These are phyloP conservation scores for Xanthoceras sorbifolium DNA, from an alignment of 345 rosid species.

Conservation along the genomic window DNA sequence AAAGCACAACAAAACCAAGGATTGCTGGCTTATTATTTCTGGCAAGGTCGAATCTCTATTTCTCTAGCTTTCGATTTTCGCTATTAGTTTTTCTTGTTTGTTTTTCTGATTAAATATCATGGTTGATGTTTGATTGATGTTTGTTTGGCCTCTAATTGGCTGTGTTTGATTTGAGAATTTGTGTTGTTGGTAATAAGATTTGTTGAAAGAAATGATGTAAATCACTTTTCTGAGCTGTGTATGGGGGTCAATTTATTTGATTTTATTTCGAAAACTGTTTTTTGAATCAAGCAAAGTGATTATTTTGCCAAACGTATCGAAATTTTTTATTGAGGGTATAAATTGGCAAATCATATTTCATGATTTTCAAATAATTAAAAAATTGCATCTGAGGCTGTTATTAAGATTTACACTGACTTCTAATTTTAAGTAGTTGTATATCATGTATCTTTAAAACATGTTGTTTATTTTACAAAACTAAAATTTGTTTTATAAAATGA, in stretches of 20 bases:
- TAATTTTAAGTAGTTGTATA: neutral
- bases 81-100: neutral
- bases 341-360: neutral
- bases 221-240: neutral
- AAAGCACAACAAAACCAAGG: slow-evolving; percentile 75
- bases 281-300: neutral
- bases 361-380: neutral
- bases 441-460: neutral
- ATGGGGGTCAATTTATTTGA: neutral
- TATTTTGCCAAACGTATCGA: neutral
- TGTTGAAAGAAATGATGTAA: neutral
- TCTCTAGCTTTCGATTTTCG: neutral
- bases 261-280: neutral
- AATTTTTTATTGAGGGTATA: neutral
- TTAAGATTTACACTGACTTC: neutral
- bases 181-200: neutral
- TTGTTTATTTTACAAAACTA: neutral
- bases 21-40: slow-evolving; percentile 89
- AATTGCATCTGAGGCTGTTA: neutral
- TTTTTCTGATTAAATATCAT: neutral
- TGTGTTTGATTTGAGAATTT: neutral
- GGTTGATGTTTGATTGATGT: neutral
- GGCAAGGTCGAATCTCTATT: slow-evolving; percentile 75
- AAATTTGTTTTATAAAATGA: neutral
- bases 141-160: neutral